Evolutionary conservation across 352 stramenopile genomes (phyloP).

Genomic region (Phytophthora tubulina): DNA sequence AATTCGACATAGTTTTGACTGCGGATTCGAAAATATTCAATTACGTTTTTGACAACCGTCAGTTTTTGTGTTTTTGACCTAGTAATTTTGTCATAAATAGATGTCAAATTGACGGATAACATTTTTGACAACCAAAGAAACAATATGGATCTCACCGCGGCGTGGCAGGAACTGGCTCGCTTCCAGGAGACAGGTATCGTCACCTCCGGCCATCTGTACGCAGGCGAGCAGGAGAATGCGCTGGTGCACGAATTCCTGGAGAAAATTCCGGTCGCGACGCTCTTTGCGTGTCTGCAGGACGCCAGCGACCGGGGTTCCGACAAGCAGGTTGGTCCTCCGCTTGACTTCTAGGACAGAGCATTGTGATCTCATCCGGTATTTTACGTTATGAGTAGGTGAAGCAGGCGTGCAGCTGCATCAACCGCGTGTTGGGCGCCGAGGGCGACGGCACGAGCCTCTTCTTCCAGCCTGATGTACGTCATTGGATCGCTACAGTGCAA

Average conservation of each 20-base stretch:
- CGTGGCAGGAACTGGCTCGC: slow-evolving; percentile 66
- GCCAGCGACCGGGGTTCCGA: slow-evolving; percentile 69
- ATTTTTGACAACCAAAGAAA: neutral
- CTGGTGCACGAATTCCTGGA: slow-evolving; percentile 74
- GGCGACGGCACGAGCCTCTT: slow-evolving; percentile 65
- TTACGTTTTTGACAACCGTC: no score
- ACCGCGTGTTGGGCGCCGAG: slow-evolving; percentile 72
- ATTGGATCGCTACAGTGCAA: slow-evolving; percentile 6
- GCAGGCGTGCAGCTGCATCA: slow-evolving; percentile 75
- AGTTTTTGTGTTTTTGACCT: no score
- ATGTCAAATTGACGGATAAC: neutral
- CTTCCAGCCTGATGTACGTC: slow-evolving; percentile 72
- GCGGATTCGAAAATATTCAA: no score
- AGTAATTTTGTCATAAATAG: no score
- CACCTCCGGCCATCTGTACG: slow-evolving; percentile 59
- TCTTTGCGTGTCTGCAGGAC: slow-evolving; percentile 83
- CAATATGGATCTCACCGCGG: slow-evolving; percentile 51
- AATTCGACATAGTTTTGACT: no score
- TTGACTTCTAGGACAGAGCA: neutral
- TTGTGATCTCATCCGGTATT: neutral
- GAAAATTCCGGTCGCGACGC: slow-evolving; percentile 66
- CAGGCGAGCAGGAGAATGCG: slow-evolving; percentile 50
- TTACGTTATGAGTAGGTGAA: slow-evolving; percentile 60
- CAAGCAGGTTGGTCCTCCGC: slow-evolving; percentile 62
- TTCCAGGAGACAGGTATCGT: slow-evolving; percentile 74